A percentile compares a stretch with the other conserved stretches of the same genome.
phyloP scores from a whole-genome alignment of 75 land plant species.

The Picea glauca region DNA sequence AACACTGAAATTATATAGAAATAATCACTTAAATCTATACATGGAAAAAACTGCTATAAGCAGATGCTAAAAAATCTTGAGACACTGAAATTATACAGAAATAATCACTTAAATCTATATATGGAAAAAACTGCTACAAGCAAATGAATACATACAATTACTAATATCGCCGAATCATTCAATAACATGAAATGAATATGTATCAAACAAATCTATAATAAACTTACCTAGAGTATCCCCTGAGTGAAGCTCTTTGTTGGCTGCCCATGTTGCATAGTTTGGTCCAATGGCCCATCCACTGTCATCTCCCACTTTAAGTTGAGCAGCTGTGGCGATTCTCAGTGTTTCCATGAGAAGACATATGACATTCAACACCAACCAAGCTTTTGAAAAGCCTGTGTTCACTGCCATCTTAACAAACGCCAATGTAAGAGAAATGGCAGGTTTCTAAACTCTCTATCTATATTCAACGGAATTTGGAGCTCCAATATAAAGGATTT shows the following conservation, averaged over 20 bases:
- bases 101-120: too few relatives aligned
- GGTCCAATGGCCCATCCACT: neutral
- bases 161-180: neutral
- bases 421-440: neutral
- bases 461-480: neutral
- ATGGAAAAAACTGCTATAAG: too few relatives aligned
- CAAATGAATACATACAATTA: too few relatives aligned
- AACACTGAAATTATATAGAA: too few relatives aligned
- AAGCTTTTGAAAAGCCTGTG: neutral
- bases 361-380: neutral
- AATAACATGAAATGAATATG: too few relatives aligned
- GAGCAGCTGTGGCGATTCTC: neutral
- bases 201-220: neutral
- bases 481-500: too few relatives aligned
- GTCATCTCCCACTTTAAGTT: slow-evolving; percentile 3
- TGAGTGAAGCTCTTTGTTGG: neutral
- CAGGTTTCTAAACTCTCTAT: neutral
- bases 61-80: too few relatives aligned
- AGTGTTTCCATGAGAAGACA: neutral
- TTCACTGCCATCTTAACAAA: neutral
- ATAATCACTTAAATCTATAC: too few relatives aligned
- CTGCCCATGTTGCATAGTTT: slow-evolving; percentile 3
- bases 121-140: too few relatives aligned
- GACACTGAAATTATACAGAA: too few relatives aligned
- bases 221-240: slow-evolving; percentile 8